These are phyloP conservation scores for Entomortierella lignicola DNA, from an alignment of 192 early-diverging fungal species.

Conservation along the genomic window DNA sequence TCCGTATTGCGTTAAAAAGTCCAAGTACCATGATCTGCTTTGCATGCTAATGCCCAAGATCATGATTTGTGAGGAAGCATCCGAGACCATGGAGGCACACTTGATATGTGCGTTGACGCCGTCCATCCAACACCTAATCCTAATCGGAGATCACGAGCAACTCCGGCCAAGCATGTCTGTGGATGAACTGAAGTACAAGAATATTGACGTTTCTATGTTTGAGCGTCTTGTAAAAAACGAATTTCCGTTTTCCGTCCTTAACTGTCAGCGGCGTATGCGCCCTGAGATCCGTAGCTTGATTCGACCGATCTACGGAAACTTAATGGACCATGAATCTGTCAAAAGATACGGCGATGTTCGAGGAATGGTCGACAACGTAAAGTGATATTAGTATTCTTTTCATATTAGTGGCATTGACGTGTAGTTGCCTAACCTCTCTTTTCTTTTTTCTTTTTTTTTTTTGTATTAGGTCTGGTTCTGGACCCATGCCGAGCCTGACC, in stretches of 20 bases:
- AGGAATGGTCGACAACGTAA: slow-evolving; percentile 62
- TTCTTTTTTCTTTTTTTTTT: background rate
- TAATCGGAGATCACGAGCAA: slow-evolving; percentile 72
- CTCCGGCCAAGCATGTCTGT: slow-evolving; percentile 65
- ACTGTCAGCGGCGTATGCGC: slow-evolving; percentile 68
- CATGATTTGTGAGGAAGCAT: slow-evolving; percentile 70
- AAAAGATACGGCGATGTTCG: slow-evolving; percentile 46
- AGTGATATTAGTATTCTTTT: background rate
- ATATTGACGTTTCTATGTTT: slow-evolving; percentile 65
- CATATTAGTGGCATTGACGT: background rate
- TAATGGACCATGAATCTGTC: slow-evolving; percentile 59
- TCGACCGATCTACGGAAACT: slow-evolving; percentile 59
- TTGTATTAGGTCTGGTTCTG: slow-evolving; percentile 55
- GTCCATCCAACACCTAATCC: slow-evolving; percentile 61
- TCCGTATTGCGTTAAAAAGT: slow-evolving; percentile 51
- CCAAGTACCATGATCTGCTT: slow-evolving; percentile 67
- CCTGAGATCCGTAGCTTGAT: slow-evolving; percentile 64
- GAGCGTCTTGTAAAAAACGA: slow-evolving; percentile 60
- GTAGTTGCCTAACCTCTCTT: background rate
- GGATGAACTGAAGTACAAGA: slow-evolving; percentile 52
- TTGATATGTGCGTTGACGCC: slow-evolving; percentile 61
- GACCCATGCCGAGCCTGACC: slow-evolving; percentile 55
- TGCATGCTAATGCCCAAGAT: slow-evolving; percentile 57
- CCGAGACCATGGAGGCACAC: slow-evolving; percentile 68
- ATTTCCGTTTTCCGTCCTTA: slow-evolving; percentile 56